These are phyloP conservation scores for Pleoardoris graminearum DNA, from an alignment of 2,329 filamentous ascomycete genomes.

Conservation along the genomic window DNA sequence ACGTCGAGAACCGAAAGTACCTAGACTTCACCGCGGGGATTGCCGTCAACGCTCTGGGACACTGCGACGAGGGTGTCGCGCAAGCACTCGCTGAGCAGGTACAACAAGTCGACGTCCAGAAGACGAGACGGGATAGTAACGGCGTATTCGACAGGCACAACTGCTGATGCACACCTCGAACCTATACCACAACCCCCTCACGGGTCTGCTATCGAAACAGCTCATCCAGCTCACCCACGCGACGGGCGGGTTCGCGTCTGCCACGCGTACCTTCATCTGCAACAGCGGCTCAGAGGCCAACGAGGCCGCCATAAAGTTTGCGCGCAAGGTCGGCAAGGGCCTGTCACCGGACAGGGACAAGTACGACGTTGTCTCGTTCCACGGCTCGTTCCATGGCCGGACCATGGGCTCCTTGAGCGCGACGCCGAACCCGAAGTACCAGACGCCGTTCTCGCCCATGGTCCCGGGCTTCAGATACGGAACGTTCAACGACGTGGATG, in stretches of 20 bases:
- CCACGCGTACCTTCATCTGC: slow-evolving; percentile 82
- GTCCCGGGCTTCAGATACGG: slow-evolving; percentile 89
- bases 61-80: slow-evolving; percentile 80
- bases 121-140: slow-evolving; percentile 16
- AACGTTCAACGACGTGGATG: slow-evolving; percentile 77
- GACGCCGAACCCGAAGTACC: slow-evolving; percentile 97
- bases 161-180: slow-evolving; percentile 92
- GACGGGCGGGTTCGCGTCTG: slow-evolving; percentile 80
- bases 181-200: slow-evolving; percentile 97
- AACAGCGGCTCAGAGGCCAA: slow-evolving; percentile 98
- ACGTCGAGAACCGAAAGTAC: slow-evolving; percentile 85
- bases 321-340: slow-evolving; percentile 83
- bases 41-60: slow-evolving; percentile 89
- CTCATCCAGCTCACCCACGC: slow-evolving; percentile 80
- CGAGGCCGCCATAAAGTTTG: slow-evolving; percentile 96
- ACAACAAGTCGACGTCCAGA: background rate
- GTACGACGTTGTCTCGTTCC: slow-evolving; percentile 85
- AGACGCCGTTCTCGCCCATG: slow-evolving; percentile 93
- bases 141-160: slow-evolving; percentile 47
- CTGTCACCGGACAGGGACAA: slow-evolving; percentile 72
- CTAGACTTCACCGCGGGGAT: slow-evolving; percentile 96
- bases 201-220: slow-evolving; percentile 81
- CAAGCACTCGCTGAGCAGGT: slow-evolving; percentile 79
- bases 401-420: slow-evolving; percentile 96
- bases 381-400: slow-evolving; percentile 90